phyloP scores from a whole-genome alignment of 2,329 filamentous ascomycete genomes.

The Dothidotthia symphoricarpi region DNA sequence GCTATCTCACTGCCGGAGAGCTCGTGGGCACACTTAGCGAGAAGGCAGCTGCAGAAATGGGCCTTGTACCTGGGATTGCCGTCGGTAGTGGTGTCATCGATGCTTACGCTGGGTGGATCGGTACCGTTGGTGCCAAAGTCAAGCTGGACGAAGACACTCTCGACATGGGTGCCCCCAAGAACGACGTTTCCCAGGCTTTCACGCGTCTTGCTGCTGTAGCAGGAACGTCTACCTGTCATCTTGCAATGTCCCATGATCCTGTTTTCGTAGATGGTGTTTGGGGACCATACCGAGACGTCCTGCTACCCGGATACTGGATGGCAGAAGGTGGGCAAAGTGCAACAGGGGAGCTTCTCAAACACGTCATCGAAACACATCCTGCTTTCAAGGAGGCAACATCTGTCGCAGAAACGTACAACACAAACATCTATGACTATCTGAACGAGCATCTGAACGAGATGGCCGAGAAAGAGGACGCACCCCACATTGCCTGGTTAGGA shows the following conservation, averaged over 20 bases:
- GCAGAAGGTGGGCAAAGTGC: constrained; percentile 96
- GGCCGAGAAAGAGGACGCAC: constrained; percentile 65
- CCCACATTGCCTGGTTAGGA: constrained; percentile 78
- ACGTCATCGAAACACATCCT: constrained; percentile 92
- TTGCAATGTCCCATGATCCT: constrained; percentile 90
- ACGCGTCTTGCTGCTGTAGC: constrained; percentile 90
- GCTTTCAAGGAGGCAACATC: constrained; percentile 79
- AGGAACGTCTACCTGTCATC: constrained; percentile 93
- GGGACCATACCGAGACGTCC: constrained; percentile 93
- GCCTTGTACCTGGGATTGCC: constrained; percentile 81
- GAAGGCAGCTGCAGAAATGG: constrained; percentile 77
- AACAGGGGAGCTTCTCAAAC: constrained; percentile 89
- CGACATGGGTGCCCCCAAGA: constrained; percentile 66
- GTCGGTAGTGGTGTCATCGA: constrained; percentile 97
- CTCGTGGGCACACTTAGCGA: constrained; percentile 82
- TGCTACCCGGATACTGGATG: constrained; percentile 92
- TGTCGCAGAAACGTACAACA: constrained; percentile 75
- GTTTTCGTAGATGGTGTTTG: constrained; percentile 95
- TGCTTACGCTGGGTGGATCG: constrained; percentile 97
- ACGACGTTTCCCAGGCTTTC: constrained; percentile 90
- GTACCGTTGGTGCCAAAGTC: constrained; percentile 96
- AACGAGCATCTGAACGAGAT: constrained; percentile 83
- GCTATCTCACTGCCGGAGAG: constrained; percentile 88
- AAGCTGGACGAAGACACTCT: constrained; percentile 67
- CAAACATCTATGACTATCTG: constrained; percentile 92